These are phyloP conservation scores for Boletus rufocinnamomeus DNA, from an alignment of 768 basidiomycete genomes.

Conservation along the genomic window DNA sequence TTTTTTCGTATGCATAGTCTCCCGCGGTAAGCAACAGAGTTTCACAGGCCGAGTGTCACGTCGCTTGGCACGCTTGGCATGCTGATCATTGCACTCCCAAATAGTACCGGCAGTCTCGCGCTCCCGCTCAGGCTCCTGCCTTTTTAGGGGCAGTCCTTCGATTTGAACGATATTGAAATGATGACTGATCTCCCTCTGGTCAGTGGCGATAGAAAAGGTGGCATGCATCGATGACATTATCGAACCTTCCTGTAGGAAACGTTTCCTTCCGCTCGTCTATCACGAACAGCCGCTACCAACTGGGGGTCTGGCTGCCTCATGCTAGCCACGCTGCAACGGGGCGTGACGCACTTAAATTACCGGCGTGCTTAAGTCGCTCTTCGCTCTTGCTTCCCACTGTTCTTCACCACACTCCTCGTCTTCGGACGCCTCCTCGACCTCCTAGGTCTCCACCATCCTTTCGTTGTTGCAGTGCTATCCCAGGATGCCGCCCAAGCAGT, in stretches of 20 bases:
- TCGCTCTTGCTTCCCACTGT: constrained; percentile 30
- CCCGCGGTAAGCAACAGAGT: neutral
- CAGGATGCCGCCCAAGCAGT: constrained; percentile 36
- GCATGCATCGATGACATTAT: constrained; percentile 25
- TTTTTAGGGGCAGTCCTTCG: constrained; percentile 29
- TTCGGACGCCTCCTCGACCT: constrained; percentile 29
- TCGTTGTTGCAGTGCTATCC: constrained; percentile 21
- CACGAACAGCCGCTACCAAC: constrained; percentile 34
- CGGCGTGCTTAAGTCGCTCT: constrained; percentile 23
- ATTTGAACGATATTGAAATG: constrained; percentile 33
- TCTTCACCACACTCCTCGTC: constrained; percentile 24
- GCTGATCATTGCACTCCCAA: constrained; percentile 13
- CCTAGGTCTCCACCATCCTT: constrained; percentile 19
- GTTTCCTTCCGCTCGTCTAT: constrained; percentile 35
- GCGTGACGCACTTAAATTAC: constrained; percentile 36
- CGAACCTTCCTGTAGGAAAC: constrained; percentile 30
- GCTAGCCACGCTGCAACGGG: constrained; percentile 38
- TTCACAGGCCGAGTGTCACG: neutral
- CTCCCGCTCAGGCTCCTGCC: constrained; percentile 21
- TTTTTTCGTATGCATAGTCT: constrained; percentile 7
- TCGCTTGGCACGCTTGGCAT: constrained; percentile 11
- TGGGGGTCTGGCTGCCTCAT: constrained; percentile 38
- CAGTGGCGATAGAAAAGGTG: constrained; percentile 35
- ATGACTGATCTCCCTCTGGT: constrained; percentile 31
- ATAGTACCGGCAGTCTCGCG: neutral